Evolutionary conservation across 768 basidiomycete species (phyloP), one percentile per base, ranked within the genome.

Genomic region (Xerocomellus intermedius): DNA sequence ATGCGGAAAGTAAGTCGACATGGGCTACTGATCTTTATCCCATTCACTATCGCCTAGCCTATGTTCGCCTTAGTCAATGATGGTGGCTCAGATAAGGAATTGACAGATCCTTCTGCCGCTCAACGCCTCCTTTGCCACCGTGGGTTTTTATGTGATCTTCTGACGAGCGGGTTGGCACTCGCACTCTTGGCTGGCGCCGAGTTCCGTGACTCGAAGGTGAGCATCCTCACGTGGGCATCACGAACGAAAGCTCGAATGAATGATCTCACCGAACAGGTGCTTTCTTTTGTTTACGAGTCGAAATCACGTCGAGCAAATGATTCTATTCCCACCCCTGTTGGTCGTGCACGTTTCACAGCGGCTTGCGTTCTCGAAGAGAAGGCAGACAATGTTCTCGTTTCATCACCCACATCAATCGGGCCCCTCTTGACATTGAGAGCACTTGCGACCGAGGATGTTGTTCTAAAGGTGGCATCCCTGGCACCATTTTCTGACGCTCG

Each of bases 61-160:
- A 86, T 89, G 84, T 87, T 86, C 52, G 74, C 81, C 28, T 73
- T 89, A 69, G 70, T 75, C 21, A 79, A 81, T 55, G 85, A 85
- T 50, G 85, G 82, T 8, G 80, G 76, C 8, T 53, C 65, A 8
- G 57, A 59, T 21, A 38, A 46, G 7, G 49, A 50, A 22, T 60
- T 41, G 43, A 19, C 14, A 2, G 59, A 59, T 22, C 39, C 52
- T 21, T 54, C 63, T 10, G 49, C 57, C 8, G 52, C 65, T 1
- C 68, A 64, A 30, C 67, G 72, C 21, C 66, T 77, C 16, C 70
- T 87, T 2, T 59, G 68, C 5, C 82, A 85, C 51, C 75, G 85
- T 5, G 39, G 67, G 1, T 80, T 85, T 57, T 57, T 88, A 2
- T 80, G 76, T 37, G 64, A 74, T 21, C 68, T 87, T 3, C 68